Percentiles rank a stretch among this genome's conserved stretches.
Conservation (phyloP, 2,329 filamentous ascomycete species). For the Helminthosporium solani region DNA sequence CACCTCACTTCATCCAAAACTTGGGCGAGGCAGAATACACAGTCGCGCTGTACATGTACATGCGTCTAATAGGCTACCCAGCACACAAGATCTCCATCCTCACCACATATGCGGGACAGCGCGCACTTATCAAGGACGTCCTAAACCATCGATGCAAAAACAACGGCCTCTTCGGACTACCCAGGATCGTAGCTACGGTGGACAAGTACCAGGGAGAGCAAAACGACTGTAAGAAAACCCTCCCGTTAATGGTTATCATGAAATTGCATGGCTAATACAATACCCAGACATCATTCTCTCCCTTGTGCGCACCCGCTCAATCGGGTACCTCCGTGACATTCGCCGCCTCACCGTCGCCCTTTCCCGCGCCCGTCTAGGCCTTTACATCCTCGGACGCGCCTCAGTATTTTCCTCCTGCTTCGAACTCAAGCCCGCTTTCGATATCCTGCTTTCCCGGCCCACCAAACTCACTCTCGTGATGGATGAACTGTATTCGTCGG, state of each 20-base stretch:
- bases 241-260: neutral
- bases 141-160: constrained; percentile 78
- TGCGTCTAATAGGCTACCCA: constrained; percentile 92
- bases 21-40: constrained; percentile 96
- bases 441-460: constrained; percentile 71
- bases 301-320: constrained; percentile 80
- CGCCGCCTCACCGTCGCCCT: constrained; percentile 92
- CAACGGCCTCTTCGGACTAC: constrained; percentile 83
- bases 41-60: constrained; percentile 94
- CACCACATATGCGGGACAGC: constrained; percentile 90
- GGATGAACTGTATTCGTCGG: constrained; percentile 74
- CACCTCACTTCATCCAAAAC: constrained; percentile 94
- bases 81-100: constrained; percentile 81
- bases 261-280: no score
- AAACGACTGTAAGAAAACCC: constrained; percentile 79
- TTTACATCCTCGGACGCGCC: constrained; percentile 88
- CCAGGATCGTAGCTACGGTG: constrained; percentile 87
- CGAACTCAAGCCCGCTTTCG: constrained; percentile 85
- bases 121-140: constrained; percentile 84
- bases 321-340: constrained; percentile 91
- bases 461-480: constrained; percentile 80
- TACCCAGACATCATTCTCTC: constrained; percentile 85
- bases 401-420: constrained; percentile 86
- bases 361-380: constrained; percentile 83
- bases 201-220: constrained; percentile 99